Conservation (phyloP, 805 yeast species). For the Yarrowia phangngaensis region DNA sequence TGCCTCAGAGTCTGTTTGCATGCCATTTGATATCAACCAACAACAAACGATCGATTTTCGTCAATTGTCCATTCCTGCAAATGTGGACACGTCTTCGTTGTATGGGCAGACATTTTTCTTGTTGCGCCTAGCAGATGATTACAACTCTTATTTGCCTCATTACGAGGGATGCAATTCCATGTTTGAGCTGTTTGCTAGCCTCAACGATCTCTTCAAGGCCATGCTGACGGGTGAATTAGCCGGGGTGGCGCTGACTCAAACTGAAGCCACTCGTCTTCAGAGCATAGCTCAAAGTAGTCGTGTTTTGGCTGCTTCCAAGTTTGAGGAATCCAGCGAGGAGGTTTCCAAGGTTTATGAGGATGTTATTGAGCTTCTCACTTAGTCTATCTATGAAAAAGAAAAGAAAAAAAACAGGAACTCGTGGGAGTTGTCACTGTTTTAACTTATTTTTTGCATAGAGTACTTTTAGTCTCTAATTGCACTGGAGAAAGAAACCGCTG, state of each 20-base stretch:
- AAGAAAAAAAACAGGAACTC: neutral
- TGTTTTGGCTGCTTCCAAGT: neutral
- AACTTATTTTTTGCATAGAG: no score
- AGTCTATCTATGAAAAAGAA: neutral
- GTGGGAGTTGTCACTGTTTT: no score
- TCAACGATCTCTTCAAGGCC: conserved; percentile 35
- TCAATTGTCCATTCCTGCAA: neutral
- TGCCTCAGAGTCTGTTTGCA: no score
- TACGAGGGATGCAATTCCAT: conserved; percentile 36
- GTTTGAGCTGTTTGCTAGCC: conserved; percentile 43
- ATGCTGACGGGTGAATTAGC: conserved; percentile 2
- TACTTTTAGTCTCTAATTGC: no score
- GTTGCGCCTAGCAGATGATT: conserved; percentile 60
- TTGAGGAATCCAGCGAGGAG: neutral
- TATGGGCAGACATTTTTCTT: conserved; percentile 64
- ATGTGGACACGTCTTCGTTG: conserved; percentile 23
- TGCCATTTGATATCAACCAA: conserved; percentile 9
- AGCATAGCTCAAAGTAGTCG: conserved; percentile 9
- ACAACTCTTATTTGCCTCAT: conserved; percentile 56
- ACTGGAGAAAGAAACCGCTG: no score
- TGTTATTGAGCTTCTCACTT: conserved; percentile 6
- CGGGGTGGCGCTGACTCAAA: conserved; percentile 43
- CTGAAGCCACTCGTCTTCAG: conserved; percentile 50
- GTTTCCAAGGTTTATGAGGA: conserved; percentile 8
- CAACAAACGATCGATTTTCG: conserved; percentile 11